Percentiles rank a stretch among this genome's conserved stretches.
phyloP scores from a whole-genome alignment of 176 grass and related monocot species.

The Pharus latifolius region DNA sequence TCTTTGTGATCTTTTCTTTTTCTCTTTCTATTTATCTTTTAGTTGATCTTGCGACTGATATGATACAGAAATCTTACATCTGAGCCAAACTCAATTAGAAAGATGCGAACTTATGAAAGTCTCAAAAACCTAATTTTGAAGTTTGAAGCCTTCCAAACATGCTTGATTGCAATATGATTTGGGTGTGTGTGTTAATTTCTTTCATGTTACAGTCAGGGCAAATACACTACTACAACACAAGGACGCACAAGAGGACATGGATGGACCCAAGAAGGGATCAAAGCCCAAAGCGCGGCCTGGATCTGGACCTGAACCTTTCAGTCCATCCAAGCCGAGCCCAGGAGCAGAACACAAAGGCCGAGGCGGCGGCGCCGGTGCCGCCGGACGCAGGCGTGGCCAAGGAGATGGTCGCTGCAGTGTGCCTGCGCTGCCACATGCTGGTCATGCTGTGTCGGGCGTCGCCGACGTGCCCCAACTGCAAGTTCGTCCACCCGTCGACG shows the following conservation, averaged over 20 bases:
- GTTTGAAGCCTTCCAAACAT: not conserved
- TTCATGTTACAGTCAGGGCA: slow-evolving; percentile 15
- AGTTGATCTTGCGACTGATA: too few species aligned
- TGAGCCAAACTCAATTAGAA: too few species aligned
- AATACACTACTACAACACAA: slow-evolving; percentile 46
- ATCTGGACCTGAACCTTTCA: slow-evolving; percentile 39
- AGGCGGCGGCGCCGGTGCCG: not conserved
- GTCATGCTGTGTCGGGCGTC: slow-evolving; percentile 36
- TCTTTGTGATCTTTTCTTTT: too few species aligned
- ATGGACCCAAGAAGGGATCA: slow-evolving; percentile 5
- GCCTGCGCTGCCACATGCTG: slow-evolving; percentile 43
- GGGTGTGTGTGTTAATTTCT: not conserved
- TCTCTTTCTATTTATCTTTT: too few species aligned
- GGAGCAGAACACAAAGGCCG: not conserved
- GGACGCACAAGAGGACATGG: slow-evolving; percentile 34
- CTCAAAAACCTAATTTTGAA: too few species aligned
- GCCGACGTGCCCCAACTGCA: slow-evolving; percentile 39
- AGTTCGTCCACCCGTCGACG: slow-evolving; percentile 28
- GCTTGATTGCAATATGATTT: not conserved
- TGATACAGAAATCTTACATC: too few species aligned
- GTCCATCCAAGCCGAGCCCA: not conserved
- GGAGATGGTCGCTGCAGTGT: slow-evolving; percentile 39
- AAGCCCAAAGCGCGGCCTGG: slow-evolving; percentile 16
- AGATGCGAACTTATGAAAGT: too few species aligned
- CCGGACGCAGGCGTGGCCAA: not conserved